Conservation (phyloP, 2,329 filamentous ascomycete genomes). For the Aspergillus chevalieri region DNA sequence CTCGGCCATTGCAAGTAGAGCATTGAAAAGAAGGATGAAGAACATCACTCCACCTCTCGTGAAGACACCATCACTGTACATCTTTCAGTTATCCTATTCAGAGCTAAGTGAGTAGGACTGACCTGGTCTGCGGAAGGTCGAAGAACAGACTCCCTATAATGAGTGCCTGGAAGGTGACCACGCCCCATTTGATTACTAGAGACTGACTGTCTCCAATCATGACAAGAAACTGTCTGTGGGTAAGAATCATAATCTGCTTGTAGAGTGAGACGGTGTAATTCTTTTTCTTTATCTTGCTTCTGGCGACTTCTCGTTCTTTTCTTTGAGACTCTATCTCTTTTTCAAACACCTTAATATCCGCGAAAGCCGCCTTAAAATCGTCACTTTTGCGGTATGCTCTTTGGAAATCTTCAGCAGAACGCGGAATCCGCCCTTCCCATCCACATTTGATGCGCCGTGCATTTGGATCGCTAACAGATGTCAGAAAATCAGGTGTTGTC, state of each 20-base stretch:
- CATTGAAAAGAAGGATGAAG: constrained; percentile 58
- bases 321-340: constrained; percentile 37
- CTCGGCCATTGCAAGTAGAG: constrained; percentile 56
- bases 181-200: constrained; percentile 47
- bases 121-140: constrained; percentile 47
- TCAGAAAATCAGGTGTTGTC: constrained; percentile 72
- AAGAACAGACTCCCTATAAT: constrained; percentile 49
- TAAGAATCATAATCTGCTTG: constrained; percentile 47
- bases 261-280: constrained; percentile 49
- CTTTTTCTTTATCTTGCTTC: constrained; percentile 39
- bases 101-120: not conserved
- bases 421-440: constrained; percentile 53
- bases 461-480: constrained; percentile 61
- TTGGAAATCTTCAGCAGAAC: constrained; percentile 52
- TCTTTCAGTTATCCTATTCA: not conserved
- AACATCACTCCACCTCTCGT: constrained; percentile 57
- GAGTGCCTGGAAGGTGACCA: constrained; percentile 41
- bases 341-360: constrained; percentile 52
- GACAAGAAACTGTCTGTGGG: constrained; percentile 50
- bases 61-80: constrained; percentile 47
- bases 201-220: constrained; percentile 51
- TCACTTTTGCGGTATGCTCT: constrained; percentile 46
- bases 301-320: constrained; percentile 35
- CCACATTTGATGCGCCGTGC: constrained; percentile 53
- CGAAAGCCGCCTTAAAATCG: constrained; percentile 36